These are phyloP conservation scores for Yarrowia phangngaensis DNA, from an alignment of 805 yeast species.

Conservation along the genomic window DNA sequence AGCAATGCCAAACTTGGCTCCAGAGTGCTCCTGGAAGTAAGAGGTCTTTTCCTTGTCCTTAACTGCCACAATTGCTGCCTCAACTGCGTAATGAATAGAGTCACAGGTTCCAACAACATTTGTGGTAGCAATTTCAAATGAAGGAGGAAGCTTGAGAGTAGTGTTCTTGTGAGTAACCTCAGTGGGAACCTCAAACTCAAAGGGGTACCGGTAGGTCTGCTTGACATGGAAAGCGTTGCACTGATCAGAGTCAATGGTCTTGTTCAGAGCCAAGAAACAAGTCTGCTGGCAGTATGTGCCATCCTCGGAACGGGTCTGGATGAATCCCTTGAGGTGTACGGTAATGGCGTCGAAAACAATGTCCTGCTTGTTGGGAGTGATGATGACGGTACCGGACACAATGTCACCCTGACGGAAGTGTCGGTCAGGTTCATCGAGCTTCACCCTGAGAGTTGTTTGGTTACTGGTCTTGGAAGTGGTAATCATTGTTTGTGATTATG, in stretches of 20 bases:
- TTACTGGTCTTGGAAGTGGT: conserved; percentile 22
- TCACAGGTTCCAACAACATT: conserved; percentile 18
- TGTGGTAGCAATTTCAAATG: conserved; percentile 20
- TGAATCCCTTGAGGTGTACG: conserved; percentile 25
- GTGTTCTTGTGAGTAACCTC: conserved; percentile 17
- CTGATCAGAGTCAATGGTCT: conserved; percentile 22
- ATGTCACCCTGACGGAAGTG: conserved; percentile 22
- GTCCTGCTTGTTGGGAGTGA: conserved; percentile 18
- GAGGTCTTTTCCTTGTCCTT: conserved; percentile 21
- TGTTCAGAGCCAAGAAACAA: conserved; percentile 12
- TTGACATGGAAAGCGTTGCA: conserved; percentile 26
- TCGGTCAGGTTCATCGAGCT: conserved; percentile 23
- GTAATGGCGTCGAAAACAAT: conserved; percentile 19
- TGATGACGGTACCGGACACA: conserved; percentile 20
- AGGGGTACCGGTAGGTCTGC: conserved; percentile 21
- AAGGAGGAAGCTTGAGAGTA: conserved; percentile 24
- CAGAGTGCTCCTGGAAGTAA: conserved; percentile 20
- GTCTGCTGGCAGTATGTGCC: conserved; percentile 25
- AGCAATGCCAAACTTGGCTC: conserved; percentile 21
- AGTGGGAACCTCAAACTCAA: conserved; percentile 13
- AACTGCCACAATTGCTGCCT: conserved; percentile 14
- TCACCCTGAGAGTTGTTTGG: conserved; percentile 19
- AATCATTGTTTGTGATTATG: no score
- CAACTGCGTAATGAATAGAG: conserved; percentile 17
- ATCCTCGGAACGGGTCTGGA: conserved; percentile 23